Percentiles rank a stretch among this genome's conserved stretches.
Conservation (phyloP, 2,329 filamentous ascomycete genomes). For the Nigrospora sphaerica region DNA sequence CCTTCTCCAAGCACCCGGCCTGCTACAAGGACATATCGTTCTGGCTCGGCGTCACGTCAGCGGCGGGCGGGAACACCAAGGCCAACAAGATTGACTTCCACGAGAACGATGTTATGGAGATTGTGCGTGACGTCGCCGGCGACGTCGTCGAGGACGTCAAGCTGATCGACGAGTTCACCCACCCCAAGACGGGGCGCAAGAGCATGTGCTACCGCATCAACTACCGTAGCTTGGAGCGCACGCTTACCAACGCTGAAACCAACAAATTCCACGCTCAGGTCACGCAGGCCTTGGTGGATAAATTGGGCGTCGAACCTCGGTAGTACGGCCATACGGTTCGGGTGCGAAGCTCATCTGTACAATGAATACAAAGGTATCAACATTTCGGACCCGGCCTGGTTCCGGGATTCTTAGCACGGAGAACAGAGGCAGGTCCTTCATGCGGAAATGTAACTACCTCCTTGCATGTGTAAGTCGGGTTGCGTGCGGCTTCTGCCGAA, state of each 20-base stretch:
- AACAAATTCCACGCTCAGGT: conserved; percentile 71
- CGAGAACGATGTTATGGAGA: conserved; percentile 96
- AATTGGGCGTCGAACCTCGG: conserved; percentile 73
- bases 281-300: conserved; percentile 54
- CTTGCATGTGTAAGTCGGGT: too few relatives aligned
- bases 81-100: conserved; percentile 56
- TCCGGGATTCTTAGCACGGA: too few relatives aligned
- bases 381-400: too few relatives aligned
- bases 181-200: conserved; percentile 75
- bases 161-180: conserved; percentile 78
- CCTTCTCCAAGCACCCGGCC: conserved; percentile 86
- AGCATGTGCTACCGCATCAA: conserved; percentile 91
- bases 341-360: too few relatives aligned
- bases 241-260: conserved; percentile 75
- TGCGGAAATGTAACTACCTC: too few relatives aligned
- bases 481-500: too few relatives aligned
- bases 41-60: conserved; percentile 58
- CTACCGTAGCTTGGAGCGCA: conserved; percentile 87
- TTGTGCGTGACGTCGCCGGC: conserved; percentile 75
- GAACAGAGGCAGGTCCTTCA: too few relatives aligned
- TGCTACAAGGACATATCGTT: conserved; percentile 93
- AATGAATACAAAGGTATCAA: too few relatives aligned
- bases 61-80: conserved; percentile 36
- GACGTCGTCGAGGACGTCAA: conserved; percentile 83
- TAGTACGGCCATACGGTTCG: conserved; percentile 21